Base-by-base conservation (phyloP, 1,284 basidiomycete species). In the Cronartium quercuum region DNA sequence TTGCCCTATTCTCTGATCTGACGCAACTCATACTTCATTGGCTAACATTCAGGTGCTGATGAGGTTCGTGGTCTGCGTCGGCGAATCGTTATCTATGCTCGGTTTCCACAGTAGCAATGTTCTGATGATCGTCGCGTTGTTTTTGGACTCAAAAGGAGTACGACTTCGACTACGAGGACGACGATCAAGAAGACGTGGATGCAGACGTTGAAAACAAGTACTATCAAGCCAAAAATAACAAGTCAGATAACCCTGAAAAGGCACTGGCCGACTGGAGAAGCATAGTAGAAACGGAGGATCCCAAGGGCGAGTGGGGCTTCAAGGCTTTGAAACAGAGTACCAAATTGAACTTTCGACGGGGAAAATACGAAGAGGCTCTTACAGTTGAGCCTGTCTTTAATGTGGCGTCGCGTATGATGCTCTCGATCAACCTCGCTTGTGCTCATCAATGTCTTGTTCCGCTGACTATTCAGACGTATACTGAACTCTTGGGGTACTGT, bases 141-240 rank as follows among this genome's bases (percentile, higher is more conserved):
- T 38, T n/a, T 58, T 15, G 51, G 15, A 21, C 42, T 24, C 6
- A 47, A 60, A 80, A 95, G 92, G 93, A 96, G 81, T 97, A 97
- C 83, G 92, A 89, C 79, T 98, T 98, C 82, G 93, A 96, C 82
- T 99, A 97, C 82, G 94, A 93, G 63, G 94, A 94, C 82, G 83
- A 82, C n/a, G 85, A 86, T 66, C 90, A 89, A 76, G 92, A 90
- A 44, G 91, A 91, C 44, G 92, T 86, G 24, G 90, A 88, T 76
- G 91, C 89, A n/a, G 94, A 97, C 82, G 88, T 97, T 61, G 96
- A 99, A 85, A 99, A 99, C 81, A 88, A 94, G 86, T 99, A 99
- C 84, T 98, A 98, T 83, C 91, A 90, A 67, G 96, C 96, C 12
- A 99, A 98, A 82, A 88, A 88, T 55, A 89, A 93, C 83, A 97